These are phyloP conservation scores for Alternaria triticimaculans DNA, from an alignment of 2,329 filamentous ascomycete genomes.

Conservation along the genomic window DNA sequence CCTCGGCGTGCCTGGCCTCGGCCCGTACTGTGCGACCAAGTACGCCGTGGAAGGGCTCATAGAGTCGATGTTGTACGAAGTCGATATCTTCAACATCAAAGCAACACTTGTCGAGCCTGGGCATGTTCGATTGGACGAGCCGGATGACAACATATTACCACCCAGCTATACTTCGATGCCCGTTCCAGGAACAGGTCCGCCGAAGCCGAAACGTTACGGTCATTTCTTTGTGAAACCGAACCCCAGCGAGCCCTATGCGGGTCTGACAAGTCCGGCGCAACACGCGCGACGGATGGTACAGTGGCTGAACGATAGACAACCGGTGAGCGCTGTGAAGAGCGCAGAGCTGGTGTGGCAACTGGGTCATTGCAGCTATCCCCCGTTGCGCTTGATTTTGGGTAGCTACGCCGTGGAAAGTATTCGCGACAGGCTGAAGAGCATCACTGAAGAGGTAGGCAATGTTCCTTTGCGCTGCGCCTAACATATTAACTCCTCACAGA, in stretches of 20 bases:
- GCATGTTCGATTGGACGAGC: constrained; percentile 85
- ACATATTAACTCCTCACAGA: constrained; percentile 15
- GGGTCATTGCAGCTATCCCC: constrained; percentile 93
- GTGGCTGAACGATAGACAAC: constrained; percentile 92
- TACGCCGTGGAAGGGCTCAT: constrained; percentile 96
- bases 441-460: constrained; percentile 80
- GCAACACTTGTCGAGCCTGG: constrained; percentile 92
- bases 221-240: constrained; percentile 91
- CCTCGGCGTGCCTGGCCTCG: constrained; percentile 89
- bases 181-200: constrained; percentile 40
- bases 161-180: constrained; percentile 33
- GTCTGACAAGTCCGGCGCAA: constrained; percentile 78
- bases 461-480: neutral
- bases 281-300: constrained; percentile 92
- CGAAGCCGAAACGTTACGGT: constrained; percentile 76
- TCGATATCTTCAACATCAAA: constrained; percentile 90
- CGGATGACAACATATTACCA: constrained; percentile 56
- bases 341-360: constrained; percentile 93
- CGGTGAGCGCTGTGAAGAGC: constrained; percentile 89
- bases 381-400: constrained; percentile 82
- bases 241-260: constrained; percentile 76
- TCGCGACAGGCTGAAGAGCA: constrained; percentile 82
- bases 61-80: constrained; percentile 95
- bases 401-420: constrained; percentile 97
- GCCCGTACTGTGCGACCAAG: constrained; percentile 95